Evolutionary conservation across 129 eudicot genomes (phyloP), one percentile per base, ranked within the genome.

Genomic region (Scalesia atractyloides): DNA sequence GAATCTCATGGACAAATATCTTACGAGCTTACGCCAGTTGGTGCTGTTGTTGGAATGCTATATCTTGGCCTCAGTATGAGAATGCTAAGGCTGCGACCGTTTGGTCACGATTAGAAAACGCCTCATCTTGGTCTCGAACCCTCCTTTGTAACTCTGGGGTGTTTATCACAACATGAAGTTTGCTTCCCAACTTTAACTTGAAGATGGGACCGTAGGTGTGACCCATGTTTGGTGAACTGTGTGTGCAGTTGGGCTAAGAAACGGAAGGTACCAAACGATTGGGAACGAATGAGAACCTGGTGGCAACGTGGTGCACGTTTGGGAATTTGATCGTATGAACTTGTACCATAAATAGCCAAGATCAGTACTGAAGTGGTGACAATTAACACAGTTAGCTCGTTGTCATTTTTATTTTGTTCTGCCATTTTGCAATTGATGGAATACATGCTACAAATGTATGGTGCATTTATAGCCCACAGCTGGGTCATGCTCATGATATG

Each of bases 1-100:
- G 50, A 9, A 70, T 2, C 75, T 70, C 65, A 5, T 20, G 65
- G 8, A 54, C 75, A 37, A 70, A 36, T 70, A 70, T 54, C 61
- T 54, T 54, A 54, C 61, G 61, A 19, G 15, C 34, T 54, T 54
- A 54, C 33, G 41, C 75, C 66, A 70, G 7, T 37, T 34, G 5
- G 52, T 15, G 15, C 19, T 15, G 17, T 56, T 37, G 3, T 18
- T 10, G 4, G 64, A 36, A 17, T 12, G 19, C 37, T 10, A 70
- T 15, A 70, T 54, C 66, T 17, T 39, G 50, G 24, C 51, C 65
- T 16, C 65, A 53, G 26, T 53, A 36, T 11, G 19, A n/a, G 12
- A 52, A 1, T 18, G 14, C 36, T 7, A 37, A 54, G 8, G 18
- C 75, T 2, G 52, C 66, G 0, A 19, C 13, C 17, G 54, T 3